phyloP scores from a whole-genome alignment of 169 alveolate genomes.

The Toxoplasma gondii region DNA sequence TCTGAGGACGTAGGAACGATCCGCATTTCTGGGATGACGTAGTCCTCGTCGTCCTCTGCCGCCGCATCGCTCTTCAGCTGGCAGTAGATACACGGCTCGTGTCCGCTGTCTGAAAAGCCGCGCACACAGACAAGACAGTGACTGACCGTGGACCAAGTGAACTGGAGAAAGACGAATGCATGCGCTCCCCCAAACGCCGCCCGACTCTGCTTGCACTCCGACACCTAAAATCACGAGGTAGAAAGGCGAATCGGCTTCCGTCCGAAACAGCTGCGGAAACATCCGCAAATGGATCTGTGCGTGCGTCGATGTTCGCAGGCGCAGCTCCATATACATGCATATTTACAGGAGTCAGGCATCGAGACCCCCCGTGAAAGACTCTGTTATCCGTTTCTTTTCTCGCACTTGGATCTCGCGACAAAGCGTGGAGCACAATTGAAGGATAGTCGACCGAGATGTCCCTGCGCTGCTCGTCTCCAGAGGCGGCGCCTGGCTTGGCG shows the following conservation, averaged over 20 bases:
- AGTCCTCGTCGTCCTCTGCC: constrained; percentile 27
- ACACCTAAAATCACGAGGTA: too few species aligned
- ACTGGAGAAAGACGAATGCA: background rate
- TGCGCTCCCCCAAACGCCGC: too few species aligned
- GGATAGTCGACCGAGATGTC: constrained; percentile 79
- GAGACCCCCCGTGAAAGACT: background rate
- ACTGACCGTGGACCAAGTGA: background rate
- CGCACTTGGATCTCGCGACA: constrained; percentile 84
- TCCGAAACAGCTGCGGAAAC: too few species aligned
- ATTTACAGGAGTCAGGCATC: too few species aligned
- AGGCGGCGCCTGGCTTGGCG: constrained; percentile 49
- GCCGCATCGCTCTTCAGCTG: constrained; percentile 23
- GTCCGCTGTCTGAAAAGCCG: background rate
- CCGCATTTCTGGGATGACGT: constrained; percentile 3
- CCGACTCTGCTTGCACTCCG: too few species aligned
- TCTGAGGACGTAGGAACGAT: background rate
- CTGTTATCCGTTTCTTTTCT: background rate
- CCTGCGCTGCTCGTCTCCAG: constrained; percentile 56
- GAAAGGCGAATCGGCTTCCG: too few species aligned
- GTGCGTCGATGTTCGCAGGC: too few species aligned
- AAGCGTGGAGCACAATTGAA: constrained; percentile 79
- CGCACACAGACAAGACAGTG: background rate
- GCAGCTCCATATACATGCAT: too few species aligned
- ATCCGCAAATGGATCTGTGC: background rate
- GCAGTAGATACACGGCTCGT: constrained; percentile 16